Conservation (phyloP, 73 alveolate species). For the Symbiodinium natans region DNA sequence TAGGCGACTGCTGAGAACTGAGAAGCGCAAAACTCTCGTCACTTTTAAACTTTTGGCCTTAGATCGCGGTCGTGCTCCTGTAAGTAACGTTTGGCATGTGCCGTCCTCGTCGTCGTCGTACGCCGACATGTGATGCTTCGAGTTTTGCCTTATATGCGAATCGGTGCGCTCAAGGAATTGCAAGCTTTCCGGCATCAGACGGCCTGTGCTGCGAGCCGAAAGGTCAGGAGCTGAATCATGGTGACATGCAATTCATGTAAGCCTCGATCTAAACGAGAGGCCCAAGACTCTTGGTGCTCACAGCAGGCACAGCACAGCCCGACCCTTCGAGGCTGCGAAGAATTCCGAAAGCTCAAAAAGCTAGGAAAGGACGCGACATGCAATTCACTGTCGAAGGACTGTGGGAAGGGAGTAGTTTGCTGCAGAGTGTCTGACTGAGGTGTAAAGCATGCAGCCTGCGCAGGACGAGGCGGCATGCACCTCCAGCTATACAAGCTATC, state of each 20-base stretch:
- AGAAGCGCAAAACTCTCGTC: too few relatives aligned
- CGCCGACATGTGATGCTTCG: too few relatives aligned
- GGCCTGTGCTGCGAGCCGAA: constrained; percentile 31
- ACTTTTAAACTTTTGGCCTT: too few relatives aligned
- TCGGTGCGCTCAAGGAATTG: background rate
- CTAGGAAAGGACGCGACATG: constrained; percentile 41
- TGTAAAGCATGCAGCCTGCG: background rate
- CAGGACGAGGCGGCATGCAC: background rate
- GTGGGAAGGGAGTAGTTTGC: background rate
- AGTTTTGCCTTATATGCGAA: too few relatives aligned
- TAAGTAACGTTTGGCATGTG: too few relatives aligned
- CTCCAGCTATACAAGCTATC: background rate
- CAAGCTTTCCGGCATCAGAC: background rate
- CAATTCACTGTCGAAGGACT: constrained; percentile 50
- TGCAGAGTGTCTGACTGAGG: background rate
- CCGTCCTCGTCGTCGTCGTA: too few relatives aligned
- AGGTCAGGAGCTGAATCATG: background rate
- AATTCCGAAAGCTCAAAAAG: constrained; percentile 15
- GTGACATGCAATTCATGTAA: background rate
- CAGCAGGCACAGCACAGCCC: background rate
- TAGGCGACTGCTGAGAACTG: too few relatives aligned
- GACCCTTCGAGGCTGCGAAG: constrained; percentile 12
- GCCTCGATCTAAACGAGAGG: background rate
- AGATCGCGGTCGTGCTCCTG: too few relatives aligned
- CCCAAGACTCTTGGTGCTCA: background rate